Conservation (phyloP, 1,284 basidiomycete genomes). For the Moniliella sp. region DNA sequence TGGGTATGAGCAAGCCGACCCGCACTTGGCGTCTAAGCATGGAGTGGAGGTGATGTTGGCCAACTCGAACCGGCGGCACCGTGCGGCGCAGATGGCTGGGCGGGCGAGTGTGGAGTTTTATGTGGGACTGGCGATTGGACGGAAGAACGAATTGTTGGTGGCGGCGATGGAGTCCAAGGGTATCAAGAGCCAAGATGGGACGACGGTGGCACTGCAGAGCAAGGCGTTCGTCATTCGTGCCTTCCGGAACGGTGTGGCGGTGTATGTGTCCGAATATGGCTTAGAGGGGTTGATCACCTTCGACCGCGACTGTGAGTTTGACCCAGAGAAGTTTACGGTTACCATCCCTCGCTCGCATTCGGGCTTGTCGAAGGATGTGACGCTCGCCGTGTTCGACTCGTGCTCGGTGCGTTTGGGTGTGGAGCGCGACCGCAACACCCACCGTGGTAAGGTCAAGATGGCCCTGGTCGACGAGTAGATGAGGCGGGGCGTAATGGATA, state of each 20-base stretch:
- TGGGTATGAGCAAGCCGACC: constrained; percentile 58
- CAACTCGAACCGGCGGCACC: constrained; percentile 72
- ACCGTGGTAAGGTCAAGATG: constrained; percentile 79
- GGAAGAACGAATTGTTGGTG: too few species aligned
- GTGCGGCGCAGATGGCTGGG: constrained; percentile 88
- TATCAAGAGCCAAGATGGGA: constrained; percentile 35
- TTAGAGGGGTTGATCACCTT: constrained; percentile 83
- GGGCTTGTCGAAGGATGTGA: constrained; percentile 10
- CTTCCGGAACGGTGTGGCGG: constrained; percentile 81
- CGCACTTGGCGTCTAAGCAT: constrained; percentile 63
- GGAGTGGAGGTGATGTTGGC: constrained; percentile 70
- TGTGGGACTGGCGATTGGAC: constrained; percentile 59
- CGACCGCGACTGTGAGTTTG: constrained; percentile 65
- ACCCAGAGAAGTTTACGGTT: constrained; percentile 71
- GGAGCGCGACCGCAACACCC: constrained; percentile 81
- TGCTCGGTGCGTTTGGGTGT: constrained; percentile 70
- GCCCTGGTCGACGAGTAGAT: constrained; percentile 41
- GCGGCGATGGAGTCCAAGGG: constrained; percentile 41
- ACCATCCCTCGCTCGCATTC: constrained; percentile 41
- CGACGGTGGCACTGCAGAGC: constrained; percentile 11
- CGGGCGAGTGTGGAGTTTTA: constrained; percentile 92
- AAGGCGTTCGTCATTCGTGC: constrained; percentile 73
- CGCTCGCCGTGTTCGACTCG: constrained; percentile 56
- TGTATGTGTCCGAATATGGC: constrained; percentile 79
- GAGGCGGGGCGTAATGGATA: too few species aligned